Conservation (phyloP, 2,329 filamentous ascomycete genomes). For the Pezizomycotina sp. region DNA sequence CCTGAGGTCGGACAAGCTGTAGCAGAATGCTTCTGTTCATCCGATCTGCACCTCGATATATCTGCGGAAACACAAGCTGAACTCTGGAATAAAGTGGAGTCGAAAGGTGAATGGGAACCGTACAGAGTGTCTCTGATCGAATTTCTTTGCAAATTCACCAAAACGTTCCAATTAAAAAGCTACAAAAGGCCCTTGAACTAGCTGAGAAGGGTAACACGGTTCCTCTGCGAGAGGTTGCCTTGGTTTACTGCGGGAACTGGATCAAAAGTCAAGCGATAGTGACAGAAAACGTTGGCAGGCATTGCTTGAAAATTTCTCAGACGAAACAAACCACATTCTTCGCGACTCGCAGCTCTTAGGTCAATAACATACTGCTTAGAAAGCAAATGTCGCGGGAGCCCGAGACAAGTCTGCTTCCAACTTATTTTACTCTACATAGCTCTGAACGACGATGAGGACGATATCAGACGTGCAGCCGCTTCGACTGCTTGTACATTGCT, state of each 20-base stretch:
- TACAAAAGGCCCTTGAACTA: constrained; percentile 4
- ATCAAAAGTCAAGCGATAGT: neutral
- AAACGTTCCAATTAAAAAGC: neutral
- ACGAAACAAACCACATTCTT: constrained; percentile 42
- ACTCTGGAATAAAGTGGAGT: too few species aligned
- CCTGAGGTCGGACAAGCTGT: too few species aligned
- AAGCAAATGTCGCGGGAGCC: constrained; percentile 24
- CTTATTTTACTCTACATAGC: constrained; percentile 56
- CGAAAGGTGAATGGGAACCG: too few species aligned
- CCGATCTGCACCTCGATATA: too few species aligned
- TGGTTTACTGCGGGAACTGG: constrained; percentile 8
- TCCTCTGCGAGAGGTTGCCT: constrained; percentile 16
- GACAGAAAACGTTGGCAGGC: neutral
- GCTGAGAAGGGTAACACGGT: constrained; percentile 12
- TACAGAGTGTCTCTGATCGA: constrained; percentile 10
- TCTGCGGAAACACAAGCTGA: too few species aligned
- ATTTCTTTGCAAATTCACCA: neutral
- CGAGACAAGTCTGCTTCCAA: constrained; percentile 33
- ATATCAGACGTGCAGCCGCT: constrained; percentile 54
- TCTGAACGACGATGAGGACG: constrained; percentile 81
- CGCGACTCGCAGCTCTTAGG: constrained; percentile 42
- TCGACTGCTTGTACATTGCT: constrained; percentile 35
- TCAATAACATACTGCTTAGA: constrained; percentile 33
- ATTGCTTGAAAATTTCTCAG: constrained; percentile 8
- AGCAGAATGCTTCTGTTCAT: too few species aligned